Conservation (phyloP, 805 yeast genomes). For the Debaryomyces prosopidis region DNA sequence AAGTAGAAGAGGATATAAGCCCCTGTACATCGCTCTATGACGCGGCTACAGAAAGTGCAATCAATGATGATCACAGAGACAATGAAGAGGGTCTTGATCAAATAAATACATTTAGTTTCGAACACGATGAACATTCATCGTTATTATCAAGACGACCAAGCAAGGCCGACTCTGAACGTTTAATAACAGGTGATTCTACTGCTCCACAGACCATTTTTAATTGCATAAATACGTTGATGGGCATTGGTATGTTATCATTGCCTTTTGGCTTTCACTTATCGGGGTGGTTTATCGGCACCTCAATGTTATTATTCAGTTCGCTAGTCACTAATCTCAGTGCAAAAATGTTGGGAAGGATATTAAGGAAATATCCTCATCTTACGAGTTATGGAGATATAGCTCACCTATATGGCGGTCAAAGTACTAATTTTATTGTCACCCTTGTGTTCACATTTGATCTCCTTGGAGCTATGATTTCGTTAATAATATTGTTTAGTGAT, state of each 20-base stretch:
- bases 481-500: slow-evolving; percentile 61
- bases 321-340: slow-evolving; percentile 56
- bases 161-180: slow-evolving; percentile 6
- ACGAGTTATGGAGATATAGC: slow-evolving; percentile 64
- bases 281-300: slow-evolving; percentile 61
- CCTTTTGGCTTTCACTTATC: slow-evolving; percentile 69
- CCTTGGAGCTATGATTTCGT: slow-evolving; percentile 59
- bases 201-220: slow-evolving; percentile 69
- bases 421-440: slow-evolving; percentile 45
- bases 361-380: slow-evolving; percentile 38
- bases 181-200: slow-evolving; percentile 44
- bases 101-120: slow-evolving; percentile 15
- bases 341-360: slow-evolving; percentile 50
- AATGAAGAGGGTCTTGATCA: slow-evolving; percentile 16
- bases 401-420: slow-evolving; percentile 45
- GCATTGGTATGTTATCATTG: slow-evolving; percentile 72
- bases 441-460: slow-evolving; percentile 55
- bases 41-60: slow-evolving; percentile 9
- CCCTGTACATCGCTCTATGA: slow-evolving; percentile 21
- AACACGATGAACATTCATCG: slow-evolving; percentile 14
- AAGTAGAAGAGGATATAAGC: slow-evolving; percentile 17
- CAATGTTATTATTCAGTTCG: slow-evolving; percentile 45
- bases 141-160: slow-evolving; percentile 4
- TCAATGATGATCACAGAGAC: slow-evolving; percentile 12
- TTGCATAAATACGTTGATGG: slow-evolving; percentile 70